A percentile compares a stretch with the other conserved stretches of the same genome.
phyloP scores from a whole-genome alignment of 176 grass and related monocot species.

The Paspalum notatum region DNA sequence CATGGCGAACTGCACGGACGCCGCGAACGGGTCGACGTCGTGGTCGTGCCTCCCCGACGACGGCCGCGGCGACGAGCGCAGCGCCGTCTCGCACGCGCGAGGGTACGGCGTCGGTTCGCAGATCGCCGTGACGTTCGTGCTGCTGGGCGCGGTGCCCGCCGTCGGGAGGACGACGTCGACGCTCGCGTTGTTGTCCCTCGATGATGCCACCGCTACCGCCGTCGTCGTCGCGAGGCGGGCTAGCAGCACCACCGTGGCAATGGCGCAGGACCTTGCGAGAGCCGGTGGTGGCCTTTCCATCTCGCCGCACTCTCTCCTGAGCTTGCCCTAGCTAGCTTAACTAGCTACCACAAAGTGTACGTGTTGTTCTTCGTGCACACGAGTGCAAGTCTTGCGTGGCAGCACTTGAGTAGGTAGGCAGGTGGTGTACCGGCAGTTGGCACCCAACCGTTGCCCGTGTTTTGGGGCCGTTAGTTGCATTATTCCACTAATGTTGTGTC shows the following conservation, averaged over 20 bases:
- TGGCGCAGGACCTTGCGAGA: conserved; percentile 23
- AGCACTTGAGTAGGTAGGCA: not conserved
- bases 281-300: not conserved
- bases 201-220: not conserved
- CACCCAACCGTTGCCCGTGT: too few relatives aligned
- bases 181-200: not conserved
- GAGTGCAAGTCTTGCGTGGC: not conserved
- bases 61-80: conserved; percentile 45
- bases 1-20: conserved; percentile 76
- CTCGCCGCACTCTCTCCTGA: not conserved
- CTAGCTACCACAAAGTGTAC: not conserved
- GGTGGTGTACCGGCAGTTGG: too few relatives aligned
- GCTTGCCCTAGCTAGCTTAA: conserved; percentile 4
- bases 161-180: not conserved
- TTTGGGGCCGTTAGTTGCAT: too few relatives aligned
- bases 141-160: not conserved
- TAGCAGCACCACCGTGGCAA: conserved; percentile 26
- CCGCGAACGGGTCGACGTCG: conserved; percentile 51
- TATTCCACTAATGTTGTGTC: too few relatives aligned
- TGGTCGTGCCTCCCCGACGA: not conserved
- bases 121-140: conserved; percentile 36
- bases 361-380: not conserved
- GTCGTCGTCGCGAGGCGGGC: conserved; percentile 12
- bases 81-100: conserved; percentile 55
- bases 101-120: conserved; percentile 69